phyloP scores from a whole-genome alignment of 2,329 filamentous ascomycete genomes.

The Calonectria pseudoturangicola region DNA sequence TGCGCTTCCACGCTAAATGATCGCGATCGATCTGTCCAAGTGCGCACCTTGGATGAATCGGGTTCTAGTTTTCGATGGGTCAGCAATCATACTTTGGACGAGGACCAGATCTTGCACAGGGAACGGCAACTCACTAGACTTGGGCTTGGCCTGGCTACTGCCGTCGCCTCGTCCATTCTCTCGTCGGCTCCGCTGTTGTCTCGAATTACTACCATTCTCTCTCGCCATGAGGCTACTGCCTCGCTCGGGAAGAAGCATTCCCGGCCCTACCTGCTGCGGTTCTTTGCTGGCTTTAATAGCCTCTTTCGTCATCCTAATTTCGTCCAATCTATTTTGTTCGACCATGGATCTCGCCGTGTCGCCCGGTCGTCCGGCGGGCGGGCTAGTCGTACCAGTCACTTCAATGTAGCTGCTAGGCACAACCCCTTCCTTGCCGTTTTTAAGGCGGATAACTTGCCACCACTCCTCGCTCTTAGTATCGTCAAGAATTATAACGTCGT shows the following conservation, averaged over 20 bases:
- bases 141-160: slow-evolving; percentile 73
- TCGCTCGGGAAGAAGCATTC: slow-evolving; percentile 84
- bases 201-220: slow-evolving; percentile 80
- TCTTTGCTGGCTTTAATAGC: slow-evolving; percentile 79
- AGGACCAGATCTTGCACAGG: neutral
- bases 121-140: slow-evolving; percentile 78
- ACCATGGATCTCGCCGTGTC: slow-evolving; percentile 77
- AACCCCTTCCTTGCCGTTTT: slow-evolving; percentile 95
- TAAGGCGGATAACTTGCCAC: slow-evolving; percentile 95
- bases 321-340: slow-evolving; percentile 86
- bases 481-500: slow-evolving; percentile 93
- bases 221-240: slow-evolving; percentile 84
- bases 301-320: slow-evolving; percentile 88
- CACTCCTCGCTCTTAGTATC: slow-evolving; percentile 96
- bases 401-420: slow-evolving; percentile 98
- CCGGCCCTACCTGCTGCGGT: slow-evolving; percentile 81
- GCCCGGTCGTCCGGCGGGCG: slow-evolving; percentile 70
- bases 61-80: slow-evolving; percentile 75
- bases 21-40: slow-evolving; percentile 95
- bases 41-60: slow-evolving; percentile 87
- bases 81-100: slow-evolving; percentile 28
- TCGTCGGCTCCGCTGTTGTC: slow-evolving; percentile 82
- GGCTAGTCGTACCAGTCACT: slow-evolving; percentile 80
- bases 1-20: slow-evolving; percentile 98
- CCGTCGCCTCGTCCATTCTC: slow-evolving; percentile 78